Conservation (phyloP, 169 alveolate genomes). For the Cryptosporidium meleagridis region DNA sequence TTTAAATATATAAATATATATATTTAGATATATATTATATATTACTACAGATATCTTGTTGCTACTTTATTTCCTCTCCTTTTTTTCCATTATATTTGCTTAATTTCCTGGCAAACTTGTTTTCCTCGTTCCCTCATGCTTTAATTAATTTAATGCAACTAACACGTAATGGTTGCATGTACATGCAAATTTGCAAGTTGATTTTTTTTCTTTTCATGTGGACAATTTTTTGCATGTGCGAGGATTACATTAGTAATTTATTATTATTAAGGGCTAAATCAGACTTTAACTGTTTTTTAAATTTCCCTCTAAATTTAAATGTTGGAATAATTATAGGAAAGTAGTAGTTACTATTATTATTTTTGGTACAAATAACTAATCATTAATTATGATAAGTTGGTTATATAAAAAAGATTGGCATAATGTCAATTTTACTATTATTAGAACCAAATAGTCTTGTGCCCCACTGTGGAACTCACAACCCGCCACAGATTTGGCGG, state of each 20-base stretch:
- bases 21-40: not conserved
- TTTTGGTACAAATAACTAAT: too few species aligned
- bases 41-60: not conserved
- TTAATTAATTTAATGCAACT: not conserved
- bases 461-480: slow-evolving; percentile 15
- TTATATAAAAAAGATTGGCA: not conserved
- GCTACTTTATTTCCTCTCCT: not conserved
- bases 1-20: too few species aligned
- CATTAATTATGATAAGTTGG: too few species aligned
- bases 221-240: slow-evolving; percentile 17
- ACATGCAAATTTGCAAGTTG: not conserved
- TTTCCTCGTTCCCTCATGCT: not conserved
- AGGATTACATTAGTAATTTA: not conserved
- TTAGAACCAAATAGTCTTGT: too few species aligned
- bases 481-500: slow-evolving; percentile 35
- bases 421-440: slow-evolving; percentile 15
- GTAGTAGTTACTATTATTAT: too few species aligned
- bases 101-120: not conserved
- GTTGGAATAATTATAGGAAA: not conserved
- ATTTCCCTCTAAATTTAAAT: too few species aligned
- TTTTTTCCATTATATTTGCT: not conserved
- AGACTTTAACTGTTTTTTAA: too few species aligned
- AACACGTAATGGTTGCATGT: slow-evolving; percentile 42
- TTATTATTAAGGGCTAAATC: too few species aligned
- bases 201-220: not conserved